Conservation (phyloP, 495 filamentous ascomycete species). For the Daldinia grandis region DNA sequence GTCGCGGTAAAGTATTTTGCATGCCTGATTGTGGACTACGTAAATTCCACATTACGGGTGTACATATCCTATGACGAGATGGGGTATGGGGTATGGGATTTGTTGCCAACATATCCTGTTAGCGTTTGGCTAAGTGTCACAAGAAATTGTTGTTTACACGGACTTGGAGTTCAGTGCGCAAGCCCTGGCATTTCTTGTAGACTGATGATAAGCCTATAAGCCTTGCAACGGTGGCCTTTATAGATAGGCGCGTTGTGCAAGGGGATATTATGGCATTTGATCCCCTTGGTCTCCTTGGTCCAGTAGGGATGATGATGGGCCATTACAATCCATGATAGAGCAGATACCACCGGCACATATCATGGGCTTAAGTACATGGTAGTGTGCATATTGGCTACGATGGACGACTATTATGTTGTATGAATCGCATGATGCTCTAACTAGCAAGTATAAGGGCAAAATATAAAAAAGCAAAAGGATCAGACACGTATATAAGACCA, state of each 20-base stretch:
- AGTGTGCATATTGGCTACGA: neutral
- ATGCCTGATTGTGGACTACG: neutral
- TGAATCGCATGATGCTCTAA: neutral
- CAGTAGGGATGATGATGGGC: neutral
- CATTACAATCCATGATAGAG: neutral
- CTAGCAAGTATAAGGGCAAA: neutral
- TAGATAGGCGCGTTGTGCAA: neutral
- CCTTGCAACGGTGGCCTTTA: neutral
- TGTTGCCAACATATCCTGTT: neutral
- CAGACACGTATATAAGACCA: neutral
- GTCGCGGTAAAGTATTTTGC: neutral
- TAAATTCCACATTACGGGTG: neutral
- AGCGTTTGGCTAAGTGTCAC: neutral
- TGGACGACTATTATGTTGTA: neutral
- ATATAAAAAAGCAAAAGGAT: neutral
- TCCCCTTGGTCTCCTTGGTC: neutral
- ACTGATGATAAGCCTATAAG: neutral
- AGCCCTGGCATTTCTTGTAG: neutral
- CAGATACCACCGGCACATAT: neutral
- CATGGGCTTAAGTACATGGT: neutral
- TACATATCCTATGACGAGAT: conserved; percentile 1
- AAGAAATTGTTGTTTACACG: neutral
- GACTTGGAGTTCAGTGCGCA: neutral
- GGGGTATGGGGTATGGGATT: neutral
- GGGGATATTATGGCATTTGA: neutral